Evolutionary conservation across 108 stramenopile genomes (phyloP), one percentile per base, ranked within the genome.

Genomic region (Nannochloropsis salina): DNA sequence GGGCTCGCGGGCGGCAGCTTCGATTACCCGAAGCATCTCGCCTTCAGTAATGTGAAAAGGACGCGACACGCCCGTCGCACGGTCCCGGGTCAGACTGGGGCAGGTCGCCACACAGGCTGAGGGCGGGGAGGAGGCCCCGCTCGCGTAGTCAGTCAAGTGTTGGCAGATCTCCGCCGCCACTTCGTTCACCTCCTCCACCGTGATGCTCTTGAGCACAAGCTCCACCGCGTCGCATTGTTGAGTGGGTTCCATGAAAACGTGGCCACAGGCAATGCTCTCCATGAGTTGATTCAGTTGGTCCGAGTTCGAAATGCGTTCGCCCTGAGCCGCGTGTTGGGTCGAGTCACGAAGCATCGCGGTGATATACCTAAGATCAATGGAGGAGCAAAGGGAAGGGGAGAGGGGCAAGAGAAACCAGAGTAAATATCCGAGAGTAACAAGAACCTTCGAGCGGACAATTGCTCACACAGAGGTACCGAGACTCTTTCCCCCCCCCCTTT

Each of bases 231-330:
- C 90, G 86, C 95, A 96, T 9, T 94, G 93, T 87, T 97, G 95
- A 87, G 94, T 92, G 1, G 98, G 95, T 31, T 95, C 95, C 97
- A 98, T 97, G 88, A 97, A 98, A 18, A 95, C 95, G 91, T 98
- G 97, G 1, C 96, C 98, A 84, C 96, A 96, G 41, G 97, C 95
- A 9, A 96, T 94, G 22, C 96, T 95, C 89, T 98, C 97, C 98
- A 98, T 98, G 84, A 98, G 86, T 82, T 95, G 94, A 2, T 95
- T 90, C 84, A 98, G 91, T 83, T 97, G 95, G 84, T 98, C 97
- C 95, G 84, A 93, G 88, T 97, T 95, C 61, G 93, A 93, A 44
- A 97, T 95, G 80, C 93, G 93, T 88, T 96, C 96, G 20, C 95
- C 95, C 87, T 97, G 96, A 0, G 96, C 95, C 31, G 96, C 96